Evolutionary conservation across 768 basidiomycete species (phyloP), one percentile per base, ranked within the genome.

Genomic region (Boletus reticuloceps): DNA sequence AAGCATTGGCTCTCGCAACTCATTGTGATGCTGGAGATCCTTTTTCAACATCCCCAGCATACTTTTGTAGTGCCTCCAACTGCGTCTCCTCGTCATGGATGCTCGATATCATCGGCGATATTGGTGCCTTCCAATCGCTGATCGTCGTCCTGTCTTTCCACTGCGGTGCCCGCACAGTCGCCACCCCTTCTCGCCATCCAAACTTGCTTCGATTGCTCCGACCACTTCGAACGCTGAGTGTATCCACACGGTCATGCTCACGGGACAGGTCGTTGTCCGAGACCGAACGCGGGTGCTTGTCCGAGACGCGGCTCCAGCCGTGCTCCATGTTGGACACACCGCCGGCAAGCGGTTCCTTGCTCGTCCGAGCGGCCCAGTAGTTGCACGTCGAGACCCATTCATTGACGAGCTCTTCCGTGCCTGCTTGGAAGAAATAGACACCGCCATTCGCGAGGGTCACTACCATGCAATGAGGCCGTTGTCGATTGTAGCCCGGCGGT

Each of bases 251-350:
- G 53, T 77, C 77, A 51, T 87, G 79, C 10, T 68, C 68, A n/a
- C 79, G 77, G 12, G 75, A 49, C 16, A 79, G 67, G 46, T 84
- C 84, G 50, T 79, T 78, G 51, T 89, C 85, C 20, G 88, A 85
- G 22, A 74, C 69, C 12, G 85, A 80, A 7, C 81, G 80, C 2
- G 72, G 74, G 53, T 82, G 82, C 39, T 77, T 62, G 55, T 88
- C 88, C 25, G 77, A 62, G 9, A 93, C 80, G 19, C 91, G 82
- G 69, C 85, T 95, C 97, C 97, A 99, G 10, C 97, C 97, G 67
- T 98, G 97, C 71, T 99, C 97, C 91, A 98, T 96, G 74, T 98
- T 99, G 47, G 93, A 94, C 9, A 99, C 95, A 22, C 97, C 97
- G 6, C 97, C 97, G 2, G 90, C 82, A 4, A 99, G 80, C 1